Conservation (phyloP, 2,329 filamentous ascomycete species). For the Aspergillus clavatus region DNA sequence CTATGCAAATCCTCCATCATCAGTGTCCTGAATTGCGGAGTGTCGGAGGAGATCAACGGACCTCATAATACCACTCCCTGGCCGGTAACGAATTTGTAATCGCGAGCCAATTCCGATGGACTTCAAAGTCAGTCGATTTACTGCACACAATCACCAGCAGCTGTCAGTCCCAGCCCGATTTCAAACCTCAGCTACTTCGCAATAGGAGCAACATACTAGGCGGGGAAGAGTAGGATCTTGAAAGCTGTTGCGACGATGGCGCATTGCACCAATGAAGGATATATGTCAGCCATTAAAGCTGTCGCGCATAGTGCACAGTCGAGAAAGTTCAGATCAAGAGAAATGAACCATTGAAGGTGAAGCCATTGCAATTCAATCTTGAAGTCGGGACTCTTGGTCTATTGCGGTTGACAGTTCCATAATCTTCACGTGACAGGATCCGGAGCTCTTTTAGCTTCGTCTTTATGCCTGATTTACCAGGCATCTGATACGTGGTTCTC, state of each 20-base stretch:
- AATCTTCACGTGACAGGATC: background rate
- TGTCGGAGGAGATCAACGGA: slow-evolving; percentile 28
- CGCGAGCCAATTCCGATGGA: slow-evolving; percentile 97
- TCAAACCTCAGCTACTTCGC: background rate
- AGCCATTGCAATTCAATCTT: background rate
- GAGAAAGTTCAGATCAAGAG: slow-evolving; percentile 1
- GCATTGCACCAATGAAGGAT: slow-evolving; percentile 85
- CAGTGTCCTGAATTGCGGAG: slow-evolving; percentile 2
- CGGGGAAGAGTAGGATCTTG: slow-evolving; percentile 87
- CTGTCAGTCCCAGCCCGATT: background rate
- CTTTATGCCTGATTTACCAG: slow-evolving; percentile 3
- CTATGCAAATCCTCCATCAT: slow-evolving; percentile 30
- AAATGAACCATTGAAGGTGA: background rate
- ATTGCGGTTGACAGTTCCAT: background rate
- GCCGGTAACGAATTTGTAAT: slow-evolving; percentile 85
- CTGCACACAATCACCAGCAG: slow-evolving; percentile 44
- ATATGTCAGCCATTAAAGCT: slow-evolving; percentile 65
- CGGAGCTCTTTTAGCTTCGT: slow-evolving; percentile 1
- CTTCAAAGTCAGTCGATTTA: slow-evolving; percentile 98
- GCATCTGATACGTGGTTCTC: background rate
- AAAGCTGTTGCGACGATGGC: slow-evolving; percentile 80
- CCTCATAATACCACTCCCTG: slow-evolving; percentile 91
- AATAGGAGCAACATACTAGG: slow-evolving; percentile 64
- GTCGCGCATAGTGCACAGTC: slow-evolving; percentile 21
- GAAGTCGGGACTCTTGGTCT: no score